Base-by-base conservation (phyloP, 306 rosid species). In the Hippophae rhamnoides region DNA sequence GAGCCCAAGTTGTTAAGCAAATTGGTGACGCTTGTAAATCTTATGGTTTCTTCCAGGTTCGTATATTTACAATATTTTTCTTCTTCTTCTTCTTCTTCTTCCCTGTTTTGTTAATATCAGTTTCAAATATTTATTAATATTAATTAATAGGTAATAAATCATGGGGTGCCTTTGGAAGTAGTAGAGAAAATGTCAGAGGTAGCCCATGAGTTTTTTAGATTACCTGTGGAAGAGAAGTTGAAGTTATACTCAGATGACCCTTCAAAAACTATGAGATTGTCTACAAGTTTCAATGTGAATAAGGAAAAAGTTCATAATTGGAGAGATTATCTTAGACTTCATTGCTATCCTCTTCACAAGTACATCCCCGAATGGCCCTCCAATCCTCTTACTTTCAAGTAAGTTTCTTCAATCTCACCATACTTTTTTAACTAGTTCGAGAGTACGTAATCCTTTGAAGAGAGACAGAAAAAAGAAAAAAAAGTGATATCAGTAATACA, bases 261-360 rank as follows among this genome's bases (percentile, higher is more conserved):
- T 6, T 31, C 62, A 9, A 73, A 51, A 27, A 57, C 65, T 9
- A 56, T 25, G 41, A 73, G 73, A 41, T 65, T 73, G 6, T 67
- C 73, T 1, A 62, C 73, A 1, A 67, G 73, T 54, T 73, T 73
- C 77, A 67, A 67, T 31, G 43, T 67, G 23, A 73, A n/a, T 38
- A 58, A 65, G 13, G 73, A 67, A 67, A 11, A 56, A 7, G 38
- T 50, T 6, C 52, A 72, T 9, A 38, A 61, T 56, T 73, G 73
- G 78, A 67, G 78, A 41, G 78, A 73, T 47, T 73, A 38, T 65
- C 41, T 73, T 6, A 62, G 73, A 52, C 69, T 73, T 57, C 78
- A 67, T 14, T 73, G 73, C 56, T 40, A 73, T 53, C 73, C 78
- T 51, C 65, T 62, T 0, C 69, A 73, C 47, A 56, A 67, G 2